A percentile compares a stretch with the other conserved stretches of the same genome.
phyloP scores from a whole-genome alignment of 139 green algal species.

The Closterium sp. region DNA sequence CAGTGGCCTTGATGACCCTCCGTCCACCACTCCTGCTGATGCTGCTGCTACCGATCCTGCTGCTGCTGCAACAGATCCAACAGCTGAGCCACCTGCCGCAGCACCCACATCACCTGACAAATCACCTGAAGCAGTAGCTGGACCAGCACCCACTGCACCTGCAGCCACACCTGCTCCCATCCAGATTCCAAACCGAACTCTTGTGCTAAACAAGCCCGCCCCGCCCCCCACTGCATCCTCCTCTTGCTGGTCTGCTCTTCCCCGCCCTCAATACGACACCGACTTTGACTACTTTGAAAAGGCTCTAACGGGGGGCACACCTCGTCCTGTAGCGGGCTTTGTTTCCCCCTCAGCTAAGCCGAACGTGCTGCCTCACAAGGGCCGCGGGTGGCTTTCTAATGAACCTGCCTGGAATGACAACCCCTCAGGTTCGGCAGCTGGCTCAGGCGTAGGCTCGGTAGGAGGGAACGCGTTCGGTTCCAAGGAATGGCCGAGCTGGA shows the following conservation, averaged over 20 bases:
- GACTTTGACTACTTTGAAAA: not conserved
- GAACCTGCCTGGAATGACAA: not conserved
- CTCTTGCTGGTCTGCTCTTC: not conserved
- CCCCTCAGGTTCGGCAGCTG: not conserved
- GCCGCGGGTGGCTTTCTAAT: not conserved
- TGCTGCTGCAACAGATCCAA: not conserved
- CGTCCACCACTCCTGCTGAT: no score
- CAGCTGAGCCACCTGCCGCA: not conserved
- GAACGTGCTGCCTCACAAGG: not conserved
- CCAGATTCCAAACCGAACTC: not conserved
- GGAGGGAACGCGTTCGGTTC: not conserved
- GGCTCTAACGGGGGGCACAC: not conserved
- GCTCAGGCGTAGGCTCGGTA: not conserved
- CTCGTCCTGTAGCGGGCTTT: not conserved
- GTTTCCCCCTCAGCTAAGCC: not conserved
- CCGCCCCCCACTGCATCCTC: not conserved
- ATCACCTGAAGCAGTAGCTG: not conserved
- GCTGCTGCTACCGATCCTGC: not conserved
- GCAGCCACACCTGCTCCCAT: not conserved
- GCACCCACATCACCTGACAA: not conserved
- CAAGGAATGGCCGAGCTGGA: not conserved
- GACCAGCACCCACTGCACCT: not conserved
- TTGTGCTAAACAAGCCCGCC: not conserved
- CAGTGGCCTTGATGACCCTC: no score
- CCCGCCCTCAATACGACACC: not conserved